Base-by-base conservation (phyloP, 2,329 filamentous ascomycete species). In the Penicillium capsulatum region DNA sequence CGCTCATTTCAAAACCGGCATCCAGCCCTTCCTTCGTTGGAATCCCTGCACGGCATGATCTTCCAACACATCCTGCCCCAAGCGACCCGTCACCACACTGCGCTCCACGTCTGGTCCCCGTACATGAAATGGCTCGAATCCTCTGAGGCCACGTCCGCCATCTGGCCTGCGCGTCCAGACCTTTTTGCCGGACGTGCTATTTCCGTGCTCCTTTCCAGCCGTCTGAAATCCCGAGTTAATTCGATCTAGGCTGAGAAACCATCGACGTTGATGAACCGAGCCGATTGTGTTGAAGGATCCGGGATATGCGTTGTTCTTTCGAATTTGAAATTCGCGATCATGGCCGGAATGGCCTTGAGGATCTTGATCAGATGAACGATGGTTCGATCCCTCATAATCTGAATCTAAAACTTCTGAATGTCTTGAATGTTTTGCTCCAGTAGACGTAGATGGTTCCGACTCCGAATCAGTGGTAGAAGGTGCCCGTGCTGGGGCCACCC, bases 1-100 rank as follows among this genome's bases (percentile, higher is more conserved):
- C n/a, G 6, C 4, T 14, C 46, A 57, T 26, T 52, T 40, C 35
- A 64, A 29, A 28, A 67, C 54, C 15, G 64, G 45, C 42, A 54
- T 71, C 82, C 82, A 86, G 4, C 79, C 79, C 54, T 74, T 77
- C 38, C 82, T 68, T 3, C 71, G 70, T 4, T 75, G 57, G 57
- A 77, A 85, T 1, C 69, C 71, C 14, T 66, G 57, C 2, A 85
- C 76, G 0, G 73, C 73, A 51, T 84, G 80, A 50, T 86, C 80
- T 15, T 54, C 59, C 32, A 86, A 66, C 3, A 85, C 72, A 16
- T 86, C 79, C 3, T 57, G 61, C 2, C 76, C 79, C 7, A 68
- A 64, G 36, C 81, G 68, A 1, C 80, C 80, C 2, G 82, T 86
- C 3, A 86, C 70, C 2, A 85, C 66, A 54, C 82, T 86, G n/a